phyloP scores from a whole-genome alignment of 2,329 filamentous ascomycete genomes.

The Ophiobolus disseminans region DNA sequence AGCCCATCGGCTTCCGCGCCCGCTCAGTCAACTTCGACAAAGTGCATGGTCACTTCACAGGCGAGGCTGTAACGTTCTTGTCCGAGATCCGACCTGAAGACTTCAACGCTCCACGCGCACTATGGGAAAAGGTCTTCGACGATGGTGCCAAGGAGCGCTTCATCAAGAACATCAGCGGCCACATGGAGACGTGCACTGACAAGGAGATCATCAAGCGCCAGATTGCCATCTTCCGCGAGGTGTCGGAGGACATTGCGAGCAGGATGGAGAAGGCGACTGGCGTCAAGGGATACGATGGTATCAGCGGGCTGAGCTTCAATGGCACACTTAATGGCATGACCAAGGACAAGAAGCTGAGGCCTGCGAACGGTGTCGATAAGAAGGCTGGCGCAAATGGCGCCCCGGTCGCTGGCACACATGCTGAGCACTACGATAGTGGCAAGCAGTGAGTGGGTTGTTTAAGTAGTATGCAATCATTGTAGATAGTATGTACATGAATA shows the following conservation, averaged over 20 bases:
- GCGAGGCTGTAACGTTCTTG: constrained; percentile 58
- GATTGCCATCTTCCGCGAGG: constrained; percentile 70
- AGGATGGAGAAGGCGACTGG: constrained; percentile 69
- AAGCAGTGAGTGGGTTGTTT: too few species aligned
- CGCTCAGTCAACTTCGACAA: constrained; percentile 57
- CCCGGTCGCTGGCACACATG: constrained; percentile 54
- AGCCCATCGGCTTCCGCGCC: constrained; percentile 58
- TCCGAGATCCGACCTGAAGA: constrained; percentile 62
- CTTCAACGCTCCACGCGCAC: constrained; percentile 62
- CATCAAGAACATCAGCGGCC: constrained; percentile 66
- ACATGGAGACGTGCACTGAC: constrained; percentile 65
- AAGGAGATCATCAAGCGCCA: constrained; percentile 69
- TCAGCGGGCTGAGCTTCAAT: constrained; percentile 63
- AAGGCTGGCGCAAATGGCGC: constrained; percentile 57
- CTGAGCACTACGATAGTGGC: too few species aligned
- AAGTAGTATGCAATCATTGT: too few species aligned
- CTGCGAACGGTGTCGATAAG: constrained; percentile 60
- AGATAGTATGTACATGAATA: too few species aligned
- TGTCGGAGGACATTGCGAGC: constrained; percentile 63
- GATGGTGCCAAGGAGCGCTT: constrained; percentile 65
- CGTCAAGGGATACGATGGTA: constrained; percentile 66
- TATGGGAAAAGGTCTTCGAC: constrained; percentile 70
- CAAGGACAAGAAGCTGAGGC: constrained; percentile 54
- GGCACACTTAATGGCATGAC: constrained; percentile 69
- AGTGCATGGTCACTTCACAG: constrained; percentile 59